phyloP scores from a whole-genome alignment of 768 basidiomycete genomes.

The Russula sp. region DNA sequence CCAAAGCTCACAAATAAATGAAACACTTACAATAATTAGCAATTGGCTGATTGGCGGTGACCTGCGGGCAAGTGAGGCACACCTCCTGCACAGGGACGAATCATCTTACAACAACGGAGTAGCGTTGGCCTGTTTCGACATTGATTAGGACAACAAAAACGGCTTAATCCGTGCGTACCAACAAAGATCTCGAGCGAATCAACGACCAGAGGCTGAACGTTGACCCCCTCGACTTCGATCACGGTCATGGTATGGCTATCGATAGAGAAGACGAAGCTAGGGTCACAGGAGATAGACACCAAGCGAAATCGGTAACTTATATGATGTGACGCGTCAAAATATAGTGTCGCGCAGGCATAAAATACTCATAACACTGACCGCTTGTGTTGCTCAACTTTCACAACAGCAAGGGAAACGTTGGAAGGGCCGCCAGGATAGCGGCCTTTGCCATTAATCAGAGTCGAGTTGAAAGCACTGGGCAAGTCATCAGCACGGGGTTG shows the following conservation, averaged over 20 bases:
- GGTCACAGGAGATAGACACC: conserved; percentile 28
- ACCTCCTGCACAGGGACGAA: neutral
- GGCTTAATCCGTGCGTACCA: conserved; percentile 27
- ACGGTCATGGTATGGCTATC: conserved; percentile 37
- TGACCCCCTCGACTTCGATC: conserved; percentile 39
- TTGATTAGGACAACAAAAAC: neutral
- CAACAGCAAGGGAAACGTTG: conserved; percentile 4
- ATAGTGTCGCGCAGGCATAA: neutral
- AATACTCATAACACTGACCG: conserved; percentile 10
- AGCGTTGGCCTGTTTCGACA: conserved; percentile 23
- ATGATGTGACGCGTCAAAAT: neutral
- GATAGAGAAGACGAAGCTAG: conserved; percentile 36
- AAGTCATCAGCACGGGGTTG: neutral
- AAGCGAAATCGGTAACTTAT: conserved; percentile 25
- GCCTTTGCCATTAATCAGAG: conserved; percentile 46
- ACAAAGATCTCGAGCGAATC: conserved; percentile 39
- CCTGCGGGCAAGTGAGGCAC: conserved; percentile 6
- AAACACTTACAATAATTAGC: conserved; percentile 39
- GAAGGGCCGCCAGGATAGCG: conserved; percentile 30
- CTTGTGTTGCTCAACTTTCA: conserved; percentile 6
- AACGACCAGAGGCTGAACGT: conserved; percentile 32
- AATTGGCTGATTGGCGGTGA: conserved; percentile 38
- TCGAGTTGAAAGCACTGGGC: conserved; percentile 30
- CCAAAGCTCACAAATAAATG: neutral
- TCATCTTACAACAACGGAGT: conserved; percentile 27